These are phyloP conservation scores for Vaccinium corymbosum DNA, from an alignment of 148 eudicot species.

Conservation along the genomic window DNA sequence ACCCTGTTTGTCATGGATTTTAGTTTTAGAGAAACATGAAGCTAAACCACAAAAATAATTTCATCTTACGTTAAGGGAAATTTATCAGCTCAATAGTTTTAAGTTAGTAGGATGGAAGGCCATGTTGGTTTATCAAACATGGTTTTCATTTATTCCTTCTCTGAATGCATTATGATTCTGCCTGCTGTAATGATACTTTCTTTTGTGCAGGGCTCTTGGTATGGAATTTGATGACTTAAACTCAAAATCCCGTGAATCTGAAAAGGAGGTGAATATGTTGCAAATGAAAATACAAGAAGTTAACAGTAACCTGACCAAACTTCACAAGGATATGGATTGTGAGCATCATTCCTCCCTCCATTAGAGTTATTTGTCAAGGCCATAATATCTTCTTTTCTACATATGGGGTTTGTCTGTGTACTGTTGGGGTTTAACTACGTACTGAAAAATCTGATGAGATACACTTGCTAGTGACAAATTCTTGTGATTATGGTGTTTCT, in stretches of 20 bases:
- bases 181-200: constrained; percentile 3
- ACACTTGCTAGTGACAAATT: background rate
- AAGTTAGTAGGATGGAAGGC: constrained; percentile 10
- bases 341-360: constrained; percentile 34
- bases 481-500: background rate
- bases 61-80: background rate
- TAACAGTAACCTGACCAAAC: constrained; percentile 43
- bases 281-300: constrained; percentile 75
- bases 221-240: constrained; percentile 61
- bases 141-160: background rate
- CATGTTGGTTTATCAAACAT: constrained; percentile 3
- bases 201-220: constrained; percentile 41
- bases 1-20: background rate
- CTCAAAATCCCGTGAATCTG: constrained; percentile 70
- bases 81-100: background rate
- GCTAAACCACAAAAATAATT: background rate
- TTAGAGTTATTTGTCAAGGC: background rate
- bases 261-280: constrained; percentile 68
- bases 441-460: background rate
- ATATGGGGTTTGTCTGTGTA: background rate
- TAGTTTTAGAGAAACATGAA: background rate
- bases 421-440: background rate
- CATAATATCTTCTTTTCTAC: background rate
- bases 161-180: background rate
- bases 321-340: constrained; percentile 75